Evolutionary conservation across 2,329 filamentous ascomycete species (phyloP).

Genomic region (Nannizziopsis barbatae): DNA sequence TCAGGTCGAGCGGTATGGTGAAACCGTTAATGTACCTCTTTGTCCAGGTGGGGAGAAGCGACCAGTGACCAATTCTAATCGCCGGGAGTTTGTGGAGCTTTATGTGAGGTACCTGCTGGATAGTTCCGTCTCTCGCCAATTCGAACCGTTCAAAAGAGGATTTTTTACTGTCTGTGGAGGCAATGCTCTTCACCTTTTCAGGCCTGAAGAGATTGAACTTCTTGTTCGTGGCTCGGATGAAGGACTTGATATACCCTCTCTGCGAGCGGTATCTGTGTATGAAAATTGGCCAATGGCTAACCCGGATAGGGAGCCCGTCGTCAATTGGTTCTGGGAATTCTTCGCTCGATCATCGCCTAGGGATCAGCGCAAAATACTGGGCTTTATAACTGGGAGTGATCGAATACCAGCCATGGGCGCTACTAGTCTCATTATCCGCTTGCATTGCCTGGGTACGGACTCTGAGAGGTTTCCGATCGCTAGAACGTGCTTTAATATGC

Average conservation of each 20-base stretch:
- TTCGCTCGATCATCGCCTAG: constrained; percentile 55
- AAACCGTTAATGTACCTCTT: constrained; percentile 54
- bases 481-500: constrained; percentile 79
- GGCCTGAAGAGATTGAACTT: constrained; percentile 83
- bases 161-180: constrained; percentile 88
- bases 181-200: constrained; percentile 76
- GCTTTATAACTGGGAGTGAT: constrained; percentile 84
- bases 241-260: constrained; percentile 61
- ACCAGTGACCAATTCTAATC: constrained; percentile 72
- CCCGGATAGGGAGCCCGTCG: constrained; percentile 52
- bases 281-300: constrained; percentile 58
- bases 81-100: constrained; percentile 73
- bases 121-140: constrained; percentile 64
- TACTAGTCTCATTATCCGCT: constrained; percentile 63
- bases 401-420: constrained; percentile 81
- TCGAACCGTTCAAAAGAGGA: constrained; percentile 85
- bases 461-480: constrained; percentile 67
- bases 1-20: constrained; percentile 66
- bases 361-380: constrained; percentile 66
- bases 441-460: constrained; percentile 66
- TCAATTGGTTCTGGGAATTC: constrained; percentile 81
- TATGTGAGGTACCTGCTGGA: constrained; percentile 76
- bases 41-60: constrained; percentile 61
- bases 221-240: constrained; percentile 78
- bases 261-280: constrained; percentile 67